phyloP scores from a whole-genome alignment of 2,329 filamentous ascomycete species.

The Fusarium mangiferae region DNA sequence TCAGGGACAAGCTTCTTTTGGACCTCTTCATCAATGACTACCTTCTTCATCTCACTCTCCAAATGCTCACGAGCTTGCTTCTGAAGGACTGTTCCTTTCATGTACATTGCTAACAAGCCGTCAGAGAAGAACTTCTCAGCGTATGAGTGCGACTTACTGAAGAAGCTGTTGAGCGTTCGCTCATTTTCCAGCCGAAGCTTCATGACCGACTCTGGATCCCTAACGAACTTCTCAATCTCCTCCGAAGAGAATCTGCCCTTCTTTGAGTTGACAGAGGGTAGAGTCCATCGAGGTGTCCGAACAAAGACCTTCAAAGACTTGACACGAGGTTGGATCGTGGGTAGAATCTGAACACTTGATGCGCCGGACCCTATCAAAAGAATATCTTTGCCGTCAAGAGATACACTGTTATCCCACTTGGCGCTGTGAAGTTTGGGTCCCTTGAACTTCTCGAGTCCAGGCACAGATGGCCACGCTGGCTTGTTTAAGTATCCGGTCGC shows the following conservation, averaged over 20 bases:
- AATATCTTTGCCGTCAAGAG: constrained; percentile 6
- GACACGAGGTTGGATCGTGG: background rate
- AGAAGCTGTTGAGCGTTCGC: constrained; percentile 12
- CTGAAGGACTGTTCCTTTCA: constrained; percentile 10
- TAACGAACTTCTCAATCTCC: background rate
- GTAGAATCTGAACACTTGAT: constrained; percentile 15
- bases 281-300: constrained; percentile 12
- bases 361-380: constrained; percentile 13
- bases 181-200: constrained; percentile 8
- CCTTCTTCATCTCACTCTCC: constrained; percentile 11
- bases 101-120: constrained; percentile 1
- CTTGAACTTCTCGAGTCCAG: background rate
- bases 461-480: background rate
- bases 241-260: background rate
- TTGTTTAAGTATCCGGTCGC: constrained; percentile 23
- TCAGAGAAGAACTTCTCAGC: background rate
- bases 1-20: constrained; percentile 4
- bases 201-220: background rate
- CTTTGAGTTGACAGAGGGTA: constrained; percentile 17
- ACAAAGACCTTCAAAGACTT: constrained; percentile 10
- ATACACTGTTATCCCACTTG: background rate
- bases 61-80: constrained; percentile 5
- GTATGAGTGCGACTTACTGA: background rate
- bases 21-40: background rate
- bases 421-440: constrained; percentile 13